A percentile compares a stretch with the other conserved stretches of the same genome.
These are phyloP conservation scores for Pinus tabuliformis DNA, from an alignment of 75 land plant genomes.

Conservation along the genomic window DNA sequence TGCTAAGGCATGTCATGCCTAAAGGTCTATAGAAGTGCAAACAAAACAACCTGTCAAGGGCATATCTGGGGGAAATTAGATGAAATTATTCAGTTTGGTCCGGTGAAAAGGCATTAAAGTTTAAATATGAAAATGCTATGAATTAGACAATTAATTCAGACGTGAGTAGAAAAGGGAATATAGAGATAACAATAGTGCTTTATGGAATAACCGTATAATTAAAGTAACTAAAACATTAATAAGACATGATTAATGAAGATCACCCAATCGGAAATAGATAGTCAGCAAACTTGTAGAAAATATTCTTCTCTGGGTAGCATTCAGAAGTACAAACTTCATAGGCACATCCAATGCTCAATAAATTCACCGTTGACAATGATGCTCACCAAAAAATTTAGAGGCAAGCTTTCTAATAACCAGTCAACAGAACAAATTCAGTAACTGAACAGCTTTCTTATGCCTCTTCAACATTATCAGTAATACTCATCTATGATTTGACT, in stretches of 20 bases:
- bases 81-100: neutral
- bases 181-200: neutral
- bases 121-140: neutral
- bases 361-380: neutral
- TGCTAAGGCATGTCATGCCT: neutral
- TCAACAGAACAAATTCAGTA: conserved; percentile 1
- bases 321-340: neutral
- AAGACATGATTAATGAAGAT: neutral
- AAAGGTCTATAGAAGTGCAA: neutral
- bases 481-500: neutral
- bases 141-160: neutral
- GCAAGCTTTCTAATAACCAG: neutral
- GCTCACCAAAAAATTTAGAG: neutral
- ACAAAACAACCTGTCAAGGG: neutral
- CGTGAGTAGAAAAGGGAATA: too few species aligned
- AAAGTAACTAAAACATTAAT: neutral
- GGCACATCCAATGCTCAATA: conserved; percentile 6
- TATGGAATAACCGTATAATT: neutral
- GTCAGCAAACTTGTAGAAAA: conserved; percentile 1
- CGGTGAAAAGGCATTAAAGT: neutral
- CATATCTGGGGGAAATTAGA: neutral
- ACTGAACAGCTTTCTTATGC: neutral
- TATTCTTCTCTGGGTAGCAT: neutral
- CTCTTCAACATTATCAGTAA: neutral
- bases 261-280: neutral